A percentile compares a stretch with the other conserved stretches of the same genome.
Conservation (phyloP, 2,329 filamentous ascomycete species). For the Madurella mycetomatis region DNA sequence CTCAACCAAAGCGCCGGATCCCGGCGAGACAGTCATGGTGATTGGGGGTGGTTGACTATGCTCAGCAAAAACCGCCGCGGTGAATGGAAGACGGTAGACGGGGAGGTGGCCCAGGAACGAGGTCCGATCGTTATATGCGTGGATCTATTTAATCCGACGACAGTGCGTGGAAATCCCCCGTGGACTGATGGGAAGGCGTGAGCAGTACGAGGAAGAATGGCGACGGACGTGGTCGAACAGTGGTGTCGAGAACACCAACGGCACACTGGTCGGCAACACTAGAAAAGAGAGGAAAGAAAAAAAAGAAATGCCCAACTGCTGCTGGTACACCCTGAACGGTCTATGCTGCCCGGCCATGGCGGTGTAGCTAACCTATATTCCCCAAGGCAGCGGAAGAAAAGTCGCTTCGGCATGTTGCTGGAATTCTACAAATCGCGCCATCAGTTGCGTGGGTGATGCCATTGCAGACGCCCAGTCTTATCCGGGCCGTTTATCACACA, state of each 20-base stretch:
- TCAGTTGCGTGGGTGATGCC: constrained; percentile 27
- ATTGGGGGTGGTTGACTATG: neutral
- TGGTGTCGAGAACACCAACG: neutral
- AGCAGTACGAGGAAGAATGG: neutral
- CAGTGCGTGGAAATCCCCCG: neutral
- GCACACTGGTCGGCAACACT: neutral
- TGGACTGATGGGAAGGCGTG: neutral
- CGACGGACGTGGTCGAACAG: neutral
- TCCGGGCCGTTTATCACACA: neutral
- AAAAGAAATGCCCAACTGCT: too few relatives aligned
- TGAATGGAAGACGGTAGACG: neutral
- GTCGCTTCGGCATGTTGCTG: constrained; percentile 9
- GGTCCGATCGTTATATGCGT: neutral
- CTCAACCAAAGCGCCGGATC: constrained; percentile 12
- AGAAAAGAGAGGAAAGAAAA: neutral
- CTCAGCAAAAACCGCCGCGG: neutral
- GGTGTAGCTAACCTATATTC: neutral
- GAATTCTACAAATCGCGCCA: constrained; percentile 26
- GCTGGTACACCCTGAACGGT: neutral
- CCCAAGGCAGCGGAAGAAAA: neutral
- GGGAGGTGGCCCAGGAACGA: neutral
- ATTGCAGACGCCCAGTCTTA: constrained; percentile 14
- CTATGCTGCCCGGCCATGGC: neutral
- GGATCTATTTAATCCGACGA: too few relatives aligned
- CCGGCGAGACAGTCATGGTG: constrained; percentile 18